phyloP scores from a whole-genome alignment of 192 early-diverging fungal genomes.

The Dimargaris cristalligena region DNA sequence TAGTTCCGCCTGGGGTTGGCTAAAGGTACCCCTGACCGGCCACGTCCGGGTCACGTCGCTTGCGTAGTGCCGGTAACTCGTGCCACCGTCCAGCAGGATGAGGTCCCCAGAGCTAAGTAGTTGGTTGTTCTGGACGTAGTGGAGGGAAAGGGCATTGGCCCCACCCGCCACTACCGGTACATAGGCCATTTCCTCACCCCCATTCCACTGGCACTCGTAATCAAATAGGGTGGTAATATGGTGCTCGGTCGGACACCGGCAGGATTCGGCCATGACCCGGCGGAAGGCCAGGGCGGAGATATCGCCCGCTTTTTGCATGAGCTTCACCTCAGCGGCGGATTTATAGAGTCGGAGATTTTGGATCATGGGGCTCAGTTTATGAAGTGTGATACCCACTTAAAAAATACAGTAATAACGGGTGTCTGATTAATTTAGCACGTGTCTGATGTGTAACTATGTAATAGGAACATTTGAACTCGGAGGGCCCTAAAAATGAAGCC shows the following conservation, averaged over 20 bases:
- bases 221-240: constrained; percentile 63
- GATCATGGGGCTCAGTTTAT: constrained; percentile 39
- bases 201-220: constrained; percentile 41
- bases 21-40: constrained; percentile 80
- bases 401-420: no score
- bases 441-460: no score
- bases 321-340: constrained; percentile 48
- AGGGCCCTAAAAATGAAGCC: no score
- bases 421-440: no score
- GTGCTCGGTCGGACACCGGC: constrained; percentile 52
- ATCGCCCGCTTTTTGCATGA: constrained; percentile 61
- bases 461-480: no score
- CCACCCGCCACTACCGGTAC: constrained; percentile 94
- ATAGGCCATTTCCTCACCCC: constrained; percentile 51
- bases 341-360: constrained; percentile 67
- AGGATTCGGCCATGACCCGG: constrained; percentile 56
- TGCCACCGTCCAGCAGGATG: constrained; percentile 81
- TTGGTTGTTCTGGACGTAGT: constrained; percentile 80
- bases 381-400: constrained; percentile 17
- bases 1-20: constrained; percentile 55
- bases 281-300: constrained; percentile 69
- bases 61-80: constrained; percentile 76
- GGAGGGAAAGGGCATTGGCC: constrained; percentile 76
- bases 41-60: constrained; percentile 88
- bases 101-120: constrained; percentile 51